Percentiles rank a stretch among this genome's conserved stretches.
Evolutionary conservation across 1,284 basidiomycete genomes (phyloP).

Genomic region (Sporisorium reilianum): DNA sequence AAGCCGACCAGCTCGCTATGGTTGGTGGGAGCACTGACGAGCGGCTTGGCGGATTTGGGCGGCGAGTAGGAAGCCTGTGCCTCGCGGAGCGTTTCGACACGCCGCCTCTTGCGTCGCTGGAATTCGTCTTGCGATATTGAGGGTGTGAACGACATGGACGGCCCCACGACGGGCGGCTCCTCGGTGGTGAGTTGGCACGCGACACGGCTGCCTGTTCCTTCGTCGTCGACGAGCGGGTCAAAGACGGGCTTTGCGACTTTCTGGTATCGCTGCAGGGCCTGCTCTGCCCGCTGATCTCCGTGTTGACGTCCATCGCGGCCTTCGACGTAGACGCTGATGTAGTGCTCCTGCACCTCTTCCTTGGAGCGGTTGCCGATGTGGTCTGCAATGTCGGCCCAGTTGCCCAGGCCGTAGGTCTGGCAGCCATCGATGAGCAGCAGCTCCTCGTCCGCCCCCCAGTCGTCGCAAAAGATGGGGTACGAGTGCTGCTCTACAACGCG

Average conservation of each 20-base stretch:
- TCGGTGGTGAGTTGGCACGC: constrained; percentile 42
- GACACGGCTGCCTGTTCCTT: constrained; percentile 48
- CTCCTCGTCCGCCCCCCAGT: constrained; percentile 99
- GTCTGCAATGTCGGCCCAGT: constrained; percentile 96
- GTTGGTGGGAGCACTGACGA: constrained; percentile 91
- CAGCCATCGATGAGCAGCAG: constrained; percentile 90
- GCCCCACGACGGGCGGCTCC: constrained; percentile 61
- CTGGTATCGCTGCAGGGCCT: constrained; percentile 33
- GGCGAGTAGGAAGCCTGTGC: constrained; percentile 60
- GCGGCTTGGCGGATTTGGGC: constrained; percentile 74
- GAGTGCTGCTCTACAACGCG: constrained; percentile 95
- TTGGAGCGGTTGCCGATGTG: constrained; percentile 94
- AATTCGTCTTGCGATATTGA: constrained; percentile 62
- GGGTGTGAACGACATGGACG: constrained; percentile 54
- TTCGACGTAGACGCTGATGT: constrained; percentile 82
- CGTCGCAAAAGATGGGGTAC: constrained; percentile 92
- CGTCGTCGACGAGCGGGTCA: constrained; percentile 36
- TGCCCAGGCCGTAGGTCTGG: constrained; percentile 88
- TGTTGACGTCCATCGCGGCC: constrained; percentile 59
- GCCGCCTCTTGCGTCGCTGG: constrained; percentile 61
- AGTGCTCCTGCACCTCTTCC: constrained; percentile 94
- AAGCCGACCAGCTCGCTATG: constrained; percentile 90
- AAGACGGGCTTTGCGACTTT: constrained; percentile 20
- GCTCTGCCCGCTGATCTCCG: constrained; percentile 57
- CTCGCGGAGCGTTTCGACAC: constrained; percentile 62